phyloP scores from a whole-genome alignment of 495 filamentous ascomycete genomes.

The Podospora bellae-mahoneyi region DNA sequence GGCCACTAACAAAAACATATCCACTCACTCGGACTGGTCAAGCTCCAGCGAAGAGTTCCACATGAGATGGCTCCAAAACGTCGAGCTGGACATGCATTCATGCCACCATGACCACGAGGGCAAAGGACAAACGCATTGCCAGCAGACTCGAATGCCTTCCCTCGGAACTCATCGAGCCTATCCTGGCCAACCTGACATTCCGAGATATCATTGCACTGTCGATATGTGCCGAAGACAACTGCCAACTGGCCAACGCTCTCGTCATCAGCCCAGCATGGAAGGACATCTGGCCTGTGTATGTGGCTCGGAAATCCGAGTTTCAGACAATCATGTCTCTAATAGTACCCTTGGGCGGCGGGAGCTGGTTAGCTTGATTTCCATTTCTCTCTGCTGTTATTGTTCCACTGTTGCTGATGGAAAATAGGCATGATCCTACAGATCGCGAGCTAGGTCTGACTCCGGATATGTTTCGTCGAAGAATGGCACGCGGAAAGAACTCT shows the following conservation, averaged over 20 bases:
- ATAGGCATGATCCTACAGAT: too few relatives aligned
- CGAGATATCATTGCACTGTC: conserved; percentile 18
- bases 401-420: too few relatives aligned
- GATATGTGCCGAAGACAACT: neutral
- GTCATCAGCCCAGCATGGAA: conserved; percentile 18
- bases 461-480: too few relatives aligned
- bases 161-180: conserved; percentile 23
- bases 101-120: neutral
- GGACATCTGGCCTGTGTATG: too few relatives aligned
- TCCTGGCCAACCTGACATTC: conserved; percentile 19
- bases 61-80: too few relatives aligned
- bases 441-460: too few relatives aligned
- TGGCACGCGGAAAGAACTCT: too few relatives aligned
- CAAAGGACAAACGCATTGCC: conserved; percentile 6
- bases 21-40: neutral
- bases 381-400: too few relatives aligned
- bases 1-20: neutral
- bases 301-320: conserved; percentile 3
- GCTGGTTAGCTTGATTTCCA: too few relatives aligned
- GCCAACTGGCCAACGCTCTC: conserved; percentile 6
- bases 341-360: conserved; percentile 4
- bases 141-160: conserved; percentile 26
- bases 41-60: neutral
- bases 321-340: conserved; percentile 12
- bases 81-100: too few relatives aligned